Conservation (phyloP, 2,329 filamentous ascomycete species). For the Setomelanomma holmii region DNA sequence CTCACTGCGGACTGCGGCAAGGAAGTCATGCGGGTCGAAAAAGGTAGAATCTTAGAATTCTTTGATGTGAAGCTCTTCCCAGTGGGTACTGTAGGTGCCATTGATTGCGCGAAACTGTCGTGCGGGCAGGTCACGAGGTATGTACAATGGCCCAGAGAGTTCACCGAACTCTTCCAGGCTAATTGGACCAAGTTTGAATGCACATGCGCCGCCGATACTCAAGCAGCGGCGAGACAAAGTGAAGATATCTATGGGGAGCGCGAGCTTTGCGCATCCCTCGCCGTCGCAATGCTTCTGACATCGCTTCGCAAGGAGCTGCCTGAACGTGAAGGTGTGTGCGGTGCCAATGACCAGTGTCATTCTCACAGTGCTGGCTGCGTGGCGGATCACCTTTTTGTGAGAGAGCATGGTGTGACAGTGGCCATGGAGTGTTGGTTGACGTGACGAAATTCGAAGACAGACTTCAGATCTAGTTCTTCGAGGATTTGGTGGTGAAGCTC, state of each 20-base stretch:
- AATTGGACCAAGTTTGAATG: neutral
- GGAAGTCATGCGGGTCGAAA: no score
- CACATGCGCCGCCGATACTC: neutral
- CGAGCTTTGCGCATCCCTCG: neutral
- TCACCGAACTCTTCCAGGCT: neutral
- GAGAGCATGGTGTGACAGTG: neutral
- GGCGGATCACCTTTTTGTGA: neutral
- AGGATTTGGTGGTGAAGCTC: neutral
- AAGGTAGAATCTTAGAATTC: no score
- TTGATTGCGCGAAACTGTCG: no score
- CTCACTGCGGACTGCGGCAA: no score
- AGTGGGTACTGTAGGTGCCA: no score
- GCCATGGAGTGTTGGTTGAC: neutral
- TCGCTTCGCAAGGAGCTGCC: neutral
- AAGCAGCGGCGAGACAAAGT: neutral
- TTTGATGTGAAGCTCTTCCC: no score
- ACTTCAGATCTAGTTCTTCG: conserved; percentile 1
- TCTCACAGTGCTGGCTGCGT: neutral
- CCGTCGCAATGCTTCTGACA: neutral
- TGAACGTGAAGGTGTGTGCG: neutral
- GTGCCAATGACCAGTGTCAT: neutral
- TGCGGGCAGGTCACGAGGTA: no score
- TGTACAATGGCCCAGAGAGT: no score
- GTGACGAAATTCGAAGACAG: neutral
- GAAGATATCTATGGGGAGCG: neutral